phyloP scores from a whole-genome alignment of 2,329 filamentous ascomycete genomes.

The Dactylonectria estremocensis region DNA sequence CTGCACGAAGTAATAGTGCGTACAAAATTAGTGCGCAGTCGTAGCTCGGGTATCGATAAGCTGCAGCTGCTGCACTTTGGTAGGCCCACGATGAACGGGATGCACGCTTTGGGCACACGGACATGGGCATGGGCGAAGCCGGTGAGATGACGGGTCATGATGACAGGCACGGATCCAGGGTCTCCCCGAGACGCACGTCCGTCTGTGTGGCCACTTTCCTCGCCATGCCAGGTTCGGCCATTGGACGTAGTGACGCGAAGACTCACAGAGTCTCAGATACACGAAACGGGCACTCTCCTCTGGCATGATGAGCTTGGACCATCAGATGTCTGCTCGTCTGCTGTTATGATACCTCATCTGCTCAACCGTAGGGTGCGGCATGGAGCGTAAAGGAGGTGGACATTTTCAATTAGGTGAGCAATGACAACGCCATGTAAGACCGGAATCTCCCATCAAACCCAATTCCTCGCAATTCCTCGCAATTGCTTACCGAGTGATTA shows the following conservation, averaged over 20 bases:
- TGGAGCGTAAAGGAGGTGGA: too few relatives aligned
- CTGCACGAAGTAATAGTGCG: too few relatives aligned
- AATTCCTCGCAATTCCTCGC: background rate
- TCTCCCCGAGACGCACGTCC: background rate
- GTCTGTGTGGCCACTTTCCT: background rate
- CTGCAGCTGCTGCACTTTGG: background rate
- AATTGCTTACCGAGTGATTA: background rate
- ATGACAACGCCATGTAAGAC: background rate
- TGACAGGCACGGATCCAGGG: background rate
- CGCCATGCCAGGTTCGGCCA: background rate
- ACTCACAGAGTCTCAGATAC: background rate
- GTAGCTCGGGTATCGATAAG: background rate
- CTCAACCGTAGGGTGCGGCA: too few relatives aligned
- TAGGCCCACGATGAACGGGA: background rate
- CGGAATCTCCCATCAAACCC: background rate
- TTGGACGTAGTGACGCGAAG: background rate
- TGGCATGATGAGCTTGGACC: conserved; percentile 19
- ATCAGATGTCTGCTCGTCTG: background rate
- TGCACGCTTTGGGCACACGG: background rate
- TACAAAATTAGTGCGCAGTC: too few relatives aligned
- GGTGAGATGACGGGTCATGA: background rate
- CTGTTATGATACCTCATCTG: too few relatives aligned
- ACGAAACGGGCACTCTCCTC: conserved; percentile 17
- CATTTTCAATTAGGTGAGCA: too few relatives aligned
- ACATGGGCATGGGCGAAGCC: background rate